A percentile compares a stretch with the other conserved stretches of the same genome.
phyloP scores from a whole-genome alignment of 1,284 basidiomycete genomes.

The Stereum hirsutum region DNA sequence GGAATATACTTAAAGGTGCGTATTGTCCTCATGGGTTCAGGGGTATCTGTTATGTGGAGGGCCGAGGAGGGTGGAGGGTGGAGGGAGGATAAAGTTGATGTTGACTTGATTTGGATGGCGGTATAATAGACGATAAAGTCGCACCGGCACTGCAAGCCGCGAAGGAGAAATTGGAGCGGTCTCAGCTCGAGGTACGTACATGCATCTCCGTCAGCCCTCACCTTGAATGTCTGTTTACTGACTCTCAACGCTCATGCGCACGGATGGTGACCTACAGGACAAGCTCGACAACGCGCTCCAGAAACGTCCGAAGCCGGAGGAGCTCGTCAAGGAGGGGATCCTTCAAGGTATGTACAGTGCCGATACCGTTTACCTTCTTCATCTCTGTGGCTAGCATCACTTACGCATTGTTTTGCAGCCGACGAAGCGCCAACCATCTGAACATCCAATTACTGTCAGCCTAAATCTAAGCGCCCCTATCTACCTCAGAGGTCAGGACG shows the following conservation, averaged over 20 bases:
- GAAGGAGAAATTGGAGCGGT: conserved; percentile 53
- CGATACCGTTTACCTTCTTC: too few relatives aligned
- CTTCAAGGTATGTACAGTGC: conserved; percentile 42
- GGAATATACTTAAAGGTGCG: conserved; percentile 70
- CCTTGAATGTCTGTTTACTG: too few relatives aligned
- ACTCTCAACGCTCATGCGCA: neutral
- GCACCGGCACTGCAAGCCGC: conserved; percentile 65
- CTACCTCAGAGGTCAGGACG: too few relatives aligned
- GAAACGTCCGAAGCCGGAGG: conserved; percentile 55
- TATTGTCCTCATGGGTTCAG: neutral
- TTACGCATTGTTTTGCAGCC: too few relatives aligned
- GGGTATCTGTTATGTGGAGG: neutral
- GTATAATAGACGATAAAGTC: conserved; percentile 49
- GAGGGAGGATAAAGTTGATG: too few relatives aligned
- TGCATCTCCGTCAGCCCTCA: neutral
- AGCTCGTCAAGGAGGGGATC: conserved; percentile 68
- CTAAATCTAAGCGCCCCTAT: too few relatives aligned
- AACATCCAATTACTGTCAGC: too few relatives aligned
- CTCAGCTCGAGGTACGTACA: conserved; percentile 52
- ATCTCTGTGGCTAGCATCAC: too few relatives aligned
- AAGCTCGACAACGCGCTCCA: conserved; percentile 61
- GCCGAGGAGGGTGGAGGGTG: too few relatives aligned
- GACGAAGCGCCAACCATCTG: too few relatives aligned
- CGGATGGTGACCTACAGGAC: conserved; percentile 37
- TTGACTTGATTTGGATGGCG: neutral